phyloP scores from a whole-genome alignment of 345 rosid species.

The Bruguiera gymnorhiza region DNA sequence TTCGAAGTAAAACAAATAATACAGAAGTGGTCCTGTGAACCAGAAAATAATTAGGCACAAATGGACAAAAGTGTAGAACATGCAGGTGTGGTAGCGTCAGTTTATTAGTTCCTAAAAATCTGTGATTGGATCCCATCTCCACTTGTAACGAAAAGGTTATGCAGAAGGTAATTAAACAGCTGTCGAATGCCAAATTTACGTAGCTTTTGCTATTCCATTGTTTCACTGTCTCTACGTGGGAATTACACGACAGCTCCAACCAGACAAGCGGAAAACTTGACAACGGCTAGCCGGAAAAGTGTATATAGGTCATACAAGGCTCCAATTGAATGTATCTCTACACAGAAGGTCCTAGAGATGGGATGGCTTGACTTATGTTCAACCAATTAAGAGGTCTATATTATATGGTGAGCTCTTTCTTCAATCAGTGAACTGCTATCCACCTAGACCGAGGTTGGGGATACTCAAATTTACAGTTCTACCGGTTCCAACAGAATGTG shows the following conservation, averaged over 20 bases:
- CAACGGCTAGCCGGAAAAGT: background rate
- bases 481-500: constrained; percentile 60
- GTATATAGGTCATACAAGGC: constrained; percentile 14
- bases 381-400: constrained; percentile 29
- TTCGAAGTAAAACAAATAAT: too few relatives aligned
- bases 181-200: too few relatives aligned
- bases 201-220: background rate
- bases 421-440: constrained; percentile 47
- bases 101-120: too few relatives aligned
- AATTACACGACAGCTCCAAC: constrained; percentile 1
- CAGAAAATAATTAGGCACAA: too few relatives aligned
- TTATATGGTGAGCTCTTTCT: constrained; percentile 4
- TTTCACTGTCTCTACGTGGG: constrained; percentile 8
- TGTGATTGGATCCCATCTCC: too few relatives aligned
- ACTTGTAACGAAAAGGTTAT: too few relatives aligned
- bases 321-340: constrained; percentile 5
- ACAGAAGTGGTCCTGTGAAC: too few relatives aligned
- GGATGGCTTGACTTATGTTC: constrained; percentile 55
- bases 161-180: too few relatives aligned
- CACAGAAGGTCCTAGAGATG: constrained; percentile 7
- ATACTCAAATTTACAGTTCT: constrained; percentile 30
- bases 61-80: too few relatives aligned
- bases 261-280: background rate
- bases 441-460: constrained; percentile 29
- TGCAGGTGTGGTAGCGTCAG: too few relatives aligned